Evolutionary conservation across 805 yeast genomes (phyloP).

Genomic region (Starmerella powellii): DNA sequence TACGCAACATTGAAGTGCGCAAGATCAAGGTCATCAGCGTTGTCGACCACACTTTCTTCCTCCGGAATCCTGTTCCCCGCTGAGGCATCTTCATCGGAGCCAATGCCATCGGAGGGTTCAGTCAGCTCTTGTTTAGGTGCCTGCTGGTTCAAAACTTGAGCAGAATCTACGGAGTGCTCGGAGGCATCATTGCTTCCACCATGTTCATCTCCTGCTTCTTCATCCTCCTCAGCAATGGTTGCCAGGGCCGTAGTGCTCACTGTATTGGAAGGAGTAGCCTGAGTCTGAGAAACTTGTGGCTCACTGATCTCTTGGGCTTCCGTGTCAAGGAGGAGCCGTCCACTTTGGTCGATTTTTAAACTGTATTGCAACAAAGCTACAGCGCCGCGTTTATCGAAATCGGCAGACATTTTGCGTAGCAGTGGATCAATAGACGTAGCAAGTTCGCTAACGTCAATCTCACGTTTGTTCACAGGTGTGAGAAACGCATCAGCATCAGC

Average conservation of each 20-base stretch:
- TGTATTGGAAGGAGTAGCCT: no score
- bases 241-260: slow-evolving; percentile 2
- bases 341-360: slow-evolving; percentile 37
- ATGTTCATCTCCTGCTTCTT: slow-evolving; percentile 32
- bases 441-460: slow-evolving; percentile 28
- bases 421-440: slow-evolving; percentile 34
- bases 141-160: no score
- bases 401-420: slow-evolving; percentile 35
- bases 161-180: no score
- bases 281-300: no score
- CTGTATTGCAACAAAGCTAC: slow-evolving; percentile 38
- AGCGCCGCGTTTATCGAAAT: slow-evolving; percentile 36
- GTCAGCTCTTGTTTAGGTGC: no score
- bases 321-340: slow-evolving; percentile 59
- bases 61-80: no score
- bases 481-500: slow-evolving; percentile 13
- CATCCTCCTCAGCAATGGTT: slow-evolving; percentile 13
- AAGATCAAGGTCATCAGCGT: slow-evolving; percentile 4
- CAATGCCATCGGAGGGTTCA: no score
- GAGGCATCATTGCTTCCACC: no score
- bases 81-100: no score
- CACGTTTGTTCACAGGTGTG: slow-evolving; percentile 25
- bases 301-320: slow-evolving; percentile 32
- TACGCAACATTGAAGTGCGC: slow-evolving; percentile 16
- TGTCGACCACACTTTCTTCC: no score